A percentile compares a stretch with the other conserved stretches of the same genome.
These are phyloP conservation scores for Evernia prunastri DNA, from an alignment of 495 filamentous ascomycete genomes.

Conservation along the genomic window DNA sequence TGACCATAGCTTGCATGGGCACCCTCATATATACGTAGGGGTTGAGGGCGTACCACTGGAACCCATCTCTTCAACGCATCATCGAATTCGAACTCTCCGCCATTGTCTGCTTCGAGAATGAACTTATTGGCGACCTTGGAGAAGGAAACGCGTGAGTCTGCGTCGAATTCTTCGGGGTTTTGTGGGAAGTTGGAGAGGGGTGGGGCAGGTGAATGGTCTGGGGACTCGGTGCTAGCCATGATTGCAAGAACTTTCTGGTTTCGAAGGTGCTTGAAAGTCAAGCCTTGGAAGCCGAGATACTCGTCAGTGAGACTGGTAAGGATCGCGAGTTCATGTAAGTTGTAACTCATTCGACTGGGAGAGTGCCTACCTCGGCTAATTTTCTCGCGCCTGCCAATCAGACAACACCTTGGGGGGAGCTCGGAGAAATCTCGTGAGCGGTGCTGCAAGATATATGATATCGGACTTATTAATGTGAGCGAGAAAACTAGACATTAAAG, in stretches of 20 bases:
- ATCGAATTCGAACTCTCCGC: constrained; percentile 79
- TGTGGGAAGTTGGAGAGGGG: constrained; percentile 52
- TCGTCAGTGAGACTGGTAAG: too few relatives aligned
- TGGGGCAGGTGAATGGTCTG: constrained; percentile 16
- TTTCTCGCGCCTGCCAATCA: too few relatives aligned
- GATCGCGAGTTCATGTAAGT: neutral
- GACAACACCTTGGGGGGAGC: too few relatives aligned
- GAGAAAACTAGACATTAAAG: neutral
- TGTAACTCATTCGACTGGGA: neutral
- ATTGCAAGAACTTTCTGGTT: neutral
- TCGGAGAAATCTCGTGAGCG: too few relatives aligned
- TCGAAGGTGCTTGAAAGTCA: neutral
- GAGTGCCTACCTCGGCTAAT: neutral
- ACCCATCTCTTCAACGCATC: constrained; percentile 70
- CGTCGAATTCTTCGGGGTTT: constrained; percentile 66
- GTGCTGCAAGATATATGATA: too few relatives aligned
- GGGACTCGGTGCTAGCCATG: constrained; percentile 12
- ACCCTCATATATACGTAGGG: constrained; percentile 22
- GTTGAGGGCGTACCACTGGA: constrained; percentile 49
- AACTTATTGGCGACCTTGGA: constrained; percentile 74
- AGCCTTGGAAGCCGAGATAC: neutral
- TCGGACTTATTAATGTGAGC: neutral
- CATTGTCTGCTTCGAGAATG: constrained; percentile 78
- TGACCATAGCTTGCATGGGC: constrained; percentile 16
- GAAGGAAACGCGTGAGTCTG: constrained; percentile 79